phyloP scores from a whole-genome alignment of 2,329 filamentous ascomycete species.

The Colletotrichum lupini region DNA sequence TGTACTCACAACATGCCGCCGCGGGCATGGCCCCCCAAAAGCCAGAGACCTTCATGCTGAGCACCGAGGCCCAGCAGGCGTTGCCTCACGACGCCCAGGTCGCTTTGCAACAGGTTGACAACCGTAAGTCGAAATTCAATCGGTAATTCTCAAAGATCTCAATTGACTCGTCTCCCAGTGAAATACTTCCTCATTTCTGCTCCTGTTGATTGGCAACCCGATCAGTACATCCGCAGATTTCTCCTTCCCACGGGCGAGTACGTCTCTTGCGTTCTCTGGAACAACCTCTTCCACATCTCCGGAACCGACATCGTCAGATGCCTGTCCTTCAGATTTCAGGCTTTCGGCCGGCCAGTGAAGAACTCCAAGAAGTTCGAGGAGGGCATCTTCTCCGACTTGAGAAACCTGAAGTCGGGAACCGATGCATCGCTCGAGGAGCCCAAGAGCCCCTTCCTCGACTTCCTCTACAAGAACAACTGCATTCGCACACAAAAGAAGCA shows the following conservation, averaged over 20 bases:
- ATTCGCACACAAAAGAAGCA: slow-evolving; percentile 99
- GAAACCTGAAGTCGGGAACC: slow-evolving; percentile 97
- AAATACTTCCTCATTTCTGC: slow-evolving; percentile 99
- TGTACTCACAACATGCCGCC: slow-evolving; percentile 85
- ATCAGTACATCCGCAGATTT: slow-evolving; percentile 97
- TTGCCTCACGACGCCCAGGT: slow-evolving; percentile 97
- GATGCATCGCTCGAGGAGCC: slow-evolving; percentile 98
- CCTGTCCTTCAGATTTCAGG: slow-evolving; percentile 97
- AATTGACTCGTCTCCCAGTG: slow-evolving; percentile 64
- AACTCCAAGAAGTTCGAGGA: slow-evolving; percentile 99
- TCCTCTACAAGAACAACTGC: slow-evolving; percentile 99
- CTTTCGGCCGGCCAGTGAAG: slow-evolving; percentile 97
- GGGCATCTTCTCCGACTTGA: slow-evolving; percentile 97
- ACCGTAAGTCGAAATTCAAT: slow-evolving; percentile 72
- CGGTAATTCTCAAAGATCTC: slow-evolving; percentile 21
- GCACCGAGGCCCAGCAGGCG: slow-evolving; percentile 95
- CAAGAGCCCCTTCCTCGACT: slow-evolving; percentile 98
- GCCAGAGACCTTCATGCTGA: slow-evolving; percentile 98
- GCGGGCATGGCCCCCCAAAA: slow-evolving; percentile 93
- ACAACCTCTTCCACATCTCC: slow-evolving; percentile 99
- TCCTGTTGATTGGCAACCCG: slow-evolving; percentile 95
- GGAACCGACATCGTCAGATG: slow-evolving; percentile 99
- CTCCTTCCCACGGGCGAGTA: slow-evolving; percentile 97
- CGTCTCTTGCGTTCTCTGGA: slow-evolving; percentile 98
- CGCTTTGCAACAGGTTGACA: slow-evolving; percentile 97